Evolutionary conservation across 2,329 filamentous ascomycete genomes (phyloP).

Genomic region (Cyphellophora attinorum): DNA sequence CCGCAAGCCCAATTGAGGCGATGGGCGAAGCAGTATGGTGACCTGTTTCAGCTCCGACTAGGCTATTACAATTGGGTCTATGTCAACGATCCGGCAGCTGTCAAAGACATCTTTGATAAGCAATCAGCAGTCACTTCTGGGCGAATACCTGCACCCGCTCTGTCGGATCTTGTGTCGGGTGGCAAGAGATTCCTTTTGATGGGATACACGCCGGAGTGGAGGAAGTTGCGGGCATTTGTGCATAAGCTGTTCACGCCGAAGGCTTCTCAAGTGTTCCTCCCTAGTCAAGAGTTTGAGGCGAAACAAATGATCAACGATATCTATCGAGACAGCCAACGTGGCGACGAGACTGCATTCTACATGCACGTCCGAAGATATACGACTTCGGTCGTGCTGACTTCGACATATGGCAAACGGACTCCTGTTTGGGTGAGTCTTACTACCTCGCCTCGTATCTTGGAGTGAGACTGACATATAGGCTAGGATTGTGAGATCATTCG

Average conservation of each 20-base stretch:
- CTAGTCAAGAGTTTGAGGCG: constrained; percentile 41
- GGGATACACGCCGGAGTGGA: constrained; percentile 40
- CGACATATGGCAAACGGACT: constrained; percentile 42
- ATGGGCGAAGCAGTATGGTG: constrained; percentile 28
- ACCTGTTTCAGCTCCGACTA: constrained; percentile 23
- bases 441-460: too few relatives aligned
- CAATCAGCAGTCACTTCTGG: constrained; percentile 30
- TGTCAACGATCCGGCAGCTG: constrained; percentile 41
- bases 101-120: constrained; percentile 43
- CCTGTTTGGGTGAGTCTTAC: too few relatives aligned
- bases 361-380: constrained; percentile 39
- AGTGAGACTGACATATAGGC: too few relatives aligned
- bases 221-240: constrained; percentile 31
- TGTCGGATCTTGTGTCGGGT: constrained; percentile 22
- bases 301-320: constrained; percentile 34
- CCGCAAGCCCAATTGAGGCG: too few relatives aligned
- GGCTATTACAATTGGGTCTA: constrained; percentile 24
- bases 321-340: constrained; percentile 24
- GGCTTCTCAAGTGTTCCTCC: constrained; percentile 35
- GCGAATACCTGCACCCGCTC: constrained; percentile 20
- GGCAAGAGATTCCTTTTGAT: constrained; percentile 37
- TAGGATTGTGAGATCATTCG: too few relatives aligned
- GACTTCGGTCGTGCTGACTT: constrained; percentile 39
- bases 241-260: constrained; percentile 36
- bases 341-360: too few relatives aligned